Base-by-base conservation (phyloP, 2,329 filamentous ascomycete species). In the Fusarium proliferatum region DNA sequence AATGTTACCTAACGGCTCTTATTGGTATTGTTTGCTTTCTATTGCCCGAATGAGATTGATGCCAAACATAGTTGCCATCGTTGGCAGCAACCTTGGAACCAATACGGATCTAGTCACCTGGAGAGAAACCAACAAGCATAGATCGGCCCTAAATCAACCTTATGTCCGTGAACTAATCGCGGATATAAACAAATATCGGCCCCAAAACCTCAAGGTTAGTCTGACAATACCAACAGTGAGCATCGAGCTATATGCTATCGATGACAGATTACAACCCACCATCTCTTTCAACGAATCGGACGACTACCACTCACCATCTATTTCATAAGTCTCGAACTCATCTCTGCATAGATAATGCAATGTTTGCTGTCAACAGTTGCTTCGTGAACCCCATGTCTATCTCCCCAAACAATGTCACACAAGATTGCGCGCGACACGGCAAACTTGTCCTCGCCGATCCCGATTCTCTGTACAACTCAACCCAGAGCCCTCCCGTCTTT, bases 241-340 rank as follows among this genome's bases (percentile, higher is more conserved):
- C 26, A 28, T 36, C 34, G 11, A 26, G 48, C 48, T 41, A 30
- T 26, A 51, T n/a, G 39, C n/a, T 34, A 48, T n/a, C 17, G 10
- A 15, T 41, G 11, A 38, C n/a, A 30, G 46, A 38, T 11, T 36
- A 30, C 33, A n/a, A 52, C 26, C 61, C 16, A 19, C n/a, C 74
- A 51, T n/a, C 58, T 59, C 33, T 16, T 26, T 28, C 9, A 16
- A 36, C 33, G n/a, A 42, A 33, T 38, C 23, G 28, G 43, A 13
- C 26, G 13, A 51, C 7, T 38, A 11, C 43, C 36, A 28, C 46
- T 7, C 38, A 43, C 33, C 57, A 55, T 61, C 93, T 93, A 82
- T 91, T 91, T 79, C 93, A 93, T 81, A 91, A 93, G 71, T 93
- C 81, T 90, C 86, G 28, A 92, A 92, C 1, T 92, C 92, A 1